A percentile compares a stretch with the other conserved stretches of the same genome.
Evolutionary conservation across 2,329 filamentous ascomycete genomes (phyloP).

Genomic region (Cladosporium sp.): DNA sequence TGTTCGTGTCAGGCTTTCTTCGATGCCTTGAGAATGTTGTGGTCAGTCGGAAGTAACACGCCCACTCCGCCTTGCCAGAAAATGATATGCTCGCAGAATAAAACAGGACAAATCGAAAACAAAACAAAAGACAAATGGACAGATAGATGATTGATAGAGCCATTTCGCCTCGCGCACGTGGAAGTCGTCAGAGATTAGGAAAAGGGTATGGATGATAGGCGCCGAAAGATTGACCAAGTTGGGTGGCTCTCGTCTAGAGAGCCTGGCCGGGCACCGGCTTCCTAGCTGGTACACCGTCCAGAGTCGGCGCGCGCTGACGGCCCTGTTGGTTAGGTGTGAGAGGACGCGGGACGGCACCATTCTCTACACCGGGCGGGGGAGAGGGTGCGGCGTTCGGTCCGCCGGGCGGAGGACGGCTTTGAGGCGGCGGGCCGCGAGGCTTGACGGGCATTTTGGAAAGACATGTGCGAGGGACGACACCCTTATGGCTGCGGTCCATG

Average conservation of each 20-base stretch:
- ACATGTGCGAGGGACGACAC: slow-evolving; percentile 90
- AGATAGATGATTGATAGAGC: no score
- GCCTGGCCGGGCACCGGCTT: slow-evolving; percentile 46
- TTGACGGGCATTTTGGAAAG: slow-evolving; percentile 89
- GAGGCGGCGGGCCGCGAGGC: slow-evolving; percentile 62
- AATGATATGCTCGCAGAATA: neutral
- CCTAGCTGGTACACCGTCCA: slow-evolving; percentile 32
- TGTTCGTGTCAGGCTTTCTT: no score
- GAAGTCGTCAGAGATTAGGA: slow-evolving; percentile 2
- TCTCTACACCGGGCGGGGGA: slow-evolving; percentile 23
- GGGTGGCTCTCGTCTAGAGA: slow-evolving; percentile 2
- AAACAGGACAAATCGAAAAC: no score
- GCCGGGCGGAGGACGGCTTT: slow-evolving; percentile 16
- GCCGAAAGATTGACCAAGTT: neutral
- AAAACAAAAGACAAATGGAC: no score
- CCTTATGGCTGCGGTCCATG: slow-evolving; percentile 85
- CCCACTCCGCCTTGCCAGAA: neutral
- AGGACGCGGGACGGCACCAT: slow-evolving; percentile 23
- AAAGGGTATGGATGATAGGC: neutral
- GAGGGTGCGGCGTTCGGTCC: slow-evolving; percentile 31
- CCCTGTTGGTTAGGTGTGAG: slow-evolving; percentile 20
- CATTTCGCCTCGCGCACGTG: neutral
- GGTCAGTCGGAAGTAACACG: neutral
- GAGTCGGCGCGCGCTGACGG: slow-evolving; percentile 24
- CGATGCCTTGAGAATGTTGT: no score